phyloP scores from a whole-genome alignment of 352 stramenopile genomes.

The Pythium sp. region DNA sequence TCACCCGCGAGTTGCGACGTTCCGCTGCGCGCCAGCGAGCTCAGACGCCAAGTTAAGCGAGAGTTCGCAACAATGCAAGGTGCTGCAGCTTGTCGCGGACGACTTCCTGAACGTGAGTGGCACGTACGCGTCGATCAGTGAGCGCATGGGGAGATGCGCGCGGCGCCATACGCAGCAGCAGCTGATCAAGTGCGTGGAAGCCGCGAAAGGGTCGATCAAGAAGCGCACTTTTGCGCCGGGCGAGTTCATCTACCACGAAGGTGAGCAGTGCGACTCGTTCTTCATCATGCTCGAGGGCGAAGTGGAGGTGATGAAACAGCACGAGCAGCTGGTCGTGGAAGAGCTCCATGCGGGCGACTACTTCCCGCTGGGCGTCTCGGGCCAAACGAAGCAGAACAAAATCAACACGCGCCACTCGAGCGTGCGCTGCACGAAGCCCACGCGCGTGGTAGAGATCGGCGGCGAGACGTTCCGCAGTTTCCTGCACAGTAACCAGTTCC shows the following conservation, averaged over 20 bases:
- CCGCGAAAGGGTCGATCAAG: constrained; percentile 64
- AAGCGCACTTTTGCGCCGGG: constrained; percentile 51
- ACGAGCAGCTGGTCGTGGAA: constrained; percentile 69
- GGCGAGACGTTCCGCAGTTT: constrained; percentile 84
- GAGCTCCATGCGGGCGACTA: constrained; percentile 70
- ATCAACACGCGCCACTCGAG: constrained; percentile 73
- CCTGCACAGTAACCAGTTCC: constrained; percentile 80
- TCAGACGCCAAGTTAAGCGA: not conserved
- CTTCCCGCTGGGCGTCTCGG: constrained; percentile 77
- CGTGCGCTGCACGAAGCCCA: constrained; percentile 62
- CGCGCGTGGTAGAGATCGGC: constrained; percentile 74
- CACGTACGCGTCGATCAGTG: constrained; percentile 70
- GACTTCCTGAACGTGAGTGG: constrained; percentile 78
- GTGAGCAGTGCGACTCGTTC: constrained; percentile 72
- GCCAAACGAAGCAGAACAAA: constrained; percentile 57
- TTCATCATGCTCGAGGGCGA: constrained; percentile 77
- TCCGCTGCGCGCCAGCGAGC: constrained; percentile 33
- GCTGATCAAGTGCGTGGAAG: constrained; percentile 76
- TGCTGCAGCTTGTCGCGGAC: constrained; percentile 75
- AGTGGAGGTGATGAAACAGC: constrained; percentile 67
- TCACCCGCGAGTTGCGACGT: constrained; percentile 71
- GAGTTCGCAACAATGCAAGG: constrained; percentile 51
- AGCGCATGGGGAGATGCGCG: constrained; percentile 57
- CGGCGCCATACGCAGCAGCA: constrained; percentile 65
- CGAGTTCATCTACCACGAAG: constrained; percentile 80